A percentile compares a stretch with the other conserved stretches of the same genome.
Evolutionary conservation across 2,329 filamentous ascomycete genomes (phyloP).

Genomic region (Aspergillus sp.): DNA sequence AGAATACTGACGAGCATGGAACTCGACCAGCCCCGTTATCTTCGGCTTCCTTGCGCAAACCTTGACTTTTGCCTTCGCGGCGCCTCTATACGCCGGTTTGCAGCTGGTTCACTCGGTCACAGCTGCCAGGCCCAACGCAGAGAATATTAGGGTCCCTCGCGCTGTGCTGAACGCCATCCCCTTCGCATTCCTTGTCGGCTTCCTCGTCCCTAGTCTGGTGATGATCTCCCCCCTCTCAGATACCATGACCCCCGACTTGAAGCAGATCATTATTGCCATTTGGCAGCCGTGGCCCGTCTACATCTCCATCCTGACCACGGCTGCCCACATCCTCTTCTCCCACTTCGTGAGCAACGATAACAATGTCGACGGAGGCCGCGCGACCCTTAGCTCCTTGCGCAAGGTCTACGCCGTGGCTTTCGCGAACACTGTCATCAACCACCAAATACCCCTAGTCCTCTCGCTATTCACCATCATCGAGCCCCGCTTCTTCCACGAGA

Average conservation of each 20-base stretch:
- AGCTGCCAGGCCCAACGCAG: slow-evolving; percentile 25
- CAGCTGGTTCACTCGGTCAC: slow-evolving; percentile 39
- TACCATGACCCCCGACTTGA: slow-evolving; percentile 31
- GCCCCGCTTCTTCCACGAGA: slow-evolving; percentile 27
- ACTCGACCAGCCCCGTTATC: slow-evolving; percentile 21
- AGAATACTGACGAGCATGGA: slow-evolving; percentile 2
- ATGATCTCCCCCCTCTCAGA: slow-evolving; percentile 38
- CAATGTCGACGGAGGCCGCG: slow-evolving; percentile 13
- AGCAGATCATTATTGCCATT: slow-evolving; percentile 41
- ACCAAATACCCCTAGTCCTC: slow-evolving; percentile 36
- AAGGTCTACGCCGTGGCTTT: slow-evolving; percentile 37
- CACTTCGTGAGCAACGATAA: slow-evolving; percentile 17
- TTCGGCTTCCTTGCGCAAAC: slow-evolving; percentile 38
- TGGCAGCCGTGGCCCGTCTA: slow-evolving; percentile 47
- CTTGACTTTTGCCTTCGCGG: slow-evolving; percentile 37
- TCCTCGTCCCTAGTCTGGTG: slow-evolving; percentile 36
- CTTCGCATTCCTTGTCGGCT: slow-evolving; percentile 36
- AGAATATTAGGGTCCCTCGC: slow-evolving; percentile 26
- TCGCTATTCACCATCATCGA: slow-evolving; percentile 31
- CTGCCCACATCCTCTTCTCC: slow-evolving; percentile 19
- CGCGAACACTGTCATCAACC: slow-evolving; percentile 30
- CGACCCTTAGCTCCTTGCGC: slow-evolving; percentile 27
- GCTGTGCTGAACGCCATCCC: slow-evolving; percentile 32
- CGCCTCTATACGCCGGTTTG: slow-evolving; percentile 36
- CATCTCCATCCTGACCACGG: slow-evolving; percentile 34